Conservation (phyloP, 2,329 filamentous ascomycete genomes). For the Thielaviopsis euricoi region DNA sequence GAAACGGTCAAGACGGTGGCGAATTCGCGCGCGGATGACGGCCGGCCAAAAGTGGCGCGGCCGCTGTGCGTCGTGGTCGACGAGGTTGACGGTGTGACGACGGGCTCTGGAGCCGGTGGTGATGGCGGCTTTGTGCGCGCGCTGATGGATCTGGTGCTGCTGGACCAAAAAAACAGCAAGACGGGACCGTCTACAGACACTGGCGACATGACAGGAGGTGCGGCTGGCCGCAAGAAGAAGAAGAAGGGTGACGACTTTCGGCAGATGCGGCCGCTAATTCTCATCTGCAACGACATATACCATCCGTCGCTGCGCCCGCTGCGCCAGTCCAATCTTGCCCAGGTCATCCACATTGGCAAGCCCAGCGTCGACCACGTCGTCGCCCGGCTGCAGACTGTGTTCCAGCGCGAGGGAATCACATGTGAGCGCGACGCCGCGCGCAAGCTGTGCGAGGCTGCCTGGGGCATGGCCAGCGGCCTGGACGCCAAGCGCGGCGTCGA, state of each 20-base stretch:
- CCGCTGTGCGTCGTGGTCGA: conserved; percentile 91
- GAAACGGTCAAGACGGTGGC: conserved; percentile 75
- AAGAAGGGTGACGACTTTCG: conserved; percentile 77
- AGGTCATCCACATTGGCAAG: conserved; percentile 83
- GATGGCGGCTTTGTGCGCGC: conserved; percentile 95
- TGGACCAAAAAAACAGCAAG: conserved; percentile 63
- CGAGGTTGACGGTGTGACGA: conserved; percentile 87
- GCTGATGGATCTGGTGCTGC: conserved; percentile 71
- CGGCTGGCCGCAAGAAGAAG: conserved; percentile 26
- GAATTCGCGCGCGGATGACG: conserved; percentile 20
- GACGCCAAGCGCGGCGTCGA: conserved; percentile 53
- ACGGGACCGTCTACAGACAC: conserved; percentile 14
- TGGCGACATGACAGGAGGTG: conserved; percentile 17
- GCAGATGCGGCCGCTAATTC: conserved; percentile 70
- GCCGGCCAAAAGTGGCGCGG: conserved; percentile 42
- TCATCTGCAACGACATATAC: conserved; percentile 97
- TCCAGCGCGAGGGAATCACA: conserved; percentile 73
- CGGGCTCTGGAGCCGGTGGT: conserved; percentile 57
- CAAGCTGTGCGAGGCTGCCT: conserved; percentile 66
- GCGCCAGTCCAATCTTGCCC: conserved; percentile 68
- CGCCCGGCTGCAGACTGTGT: conserved; percentile 62
- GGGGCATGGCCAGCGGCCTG: conserved; percentile 60
- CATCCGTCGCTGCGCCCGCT: conserved; percentile 75
- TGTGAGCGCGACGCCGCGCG: conserved; percentile 82
- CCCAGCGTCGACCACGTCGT: conserved; percentile 78